Base-by-base conservation (phyloP, 768 basidiomycete species). In the Rossbeevera mucosa region DNA sequence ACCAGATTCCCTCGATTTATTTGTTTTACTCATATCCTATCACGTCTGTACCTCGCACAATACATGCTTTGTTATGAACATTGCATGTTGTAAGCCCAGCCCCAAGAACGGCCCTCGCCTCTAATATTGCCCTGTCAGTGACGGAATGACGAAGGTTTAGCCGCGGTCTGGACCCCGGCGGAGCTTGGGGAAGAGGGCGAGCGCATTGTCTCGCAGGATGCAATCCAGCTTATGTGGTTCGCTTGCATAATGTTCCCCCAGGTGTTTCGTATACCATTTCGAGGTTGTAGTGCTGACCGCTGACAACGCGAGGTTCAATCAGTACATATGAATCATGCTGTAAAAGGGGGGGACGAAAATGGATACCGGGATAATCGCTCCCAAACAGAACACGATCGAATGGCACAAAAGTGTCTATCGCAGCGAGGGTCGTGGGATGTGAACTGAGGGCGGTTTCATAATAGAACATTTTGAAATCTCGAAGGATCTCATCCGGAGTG, bases 291-390 rank as follows among this genome's bases (percentile, higher is more conserved):
- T 70, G 63, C 75, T 80, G 31, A 85, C 83, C 29, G 85, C 86
- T 89, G 48, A 24, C 43, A 31, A 31, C 29, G 18, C 44, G 31
- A 25, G 11, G 33, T 50, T 45, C 5, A 26, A 28, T 56, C 30
- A 58, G 31, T 41, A 44, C 26, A 44, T 11, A 44, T 38, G 18
- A 36, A 36, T 26, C 18, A 5, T 40, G 21, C 7, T 13, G 44
- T n/a, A 38, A 7, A 44, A 13, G 25, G 16, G 26, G n/a, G n/a
- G n/a, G n/a, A n/a, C n/a, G n/a, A 22, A 43, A 42, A 50, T 58
- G 70, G 70, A 50, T 64, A 86, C 88, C 88, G 49, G 88, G 88
- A 61, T 86, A 86, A 65, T 91, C 88, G 14, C 83, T 84, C 36
- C 88, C 88, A 64, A 85, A 88, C 22, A 89, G 68, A 48, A 90